phyloP scores from a whole-genome alignment of 257 asterid species.

The Lavandula angustifolia region DNA sequence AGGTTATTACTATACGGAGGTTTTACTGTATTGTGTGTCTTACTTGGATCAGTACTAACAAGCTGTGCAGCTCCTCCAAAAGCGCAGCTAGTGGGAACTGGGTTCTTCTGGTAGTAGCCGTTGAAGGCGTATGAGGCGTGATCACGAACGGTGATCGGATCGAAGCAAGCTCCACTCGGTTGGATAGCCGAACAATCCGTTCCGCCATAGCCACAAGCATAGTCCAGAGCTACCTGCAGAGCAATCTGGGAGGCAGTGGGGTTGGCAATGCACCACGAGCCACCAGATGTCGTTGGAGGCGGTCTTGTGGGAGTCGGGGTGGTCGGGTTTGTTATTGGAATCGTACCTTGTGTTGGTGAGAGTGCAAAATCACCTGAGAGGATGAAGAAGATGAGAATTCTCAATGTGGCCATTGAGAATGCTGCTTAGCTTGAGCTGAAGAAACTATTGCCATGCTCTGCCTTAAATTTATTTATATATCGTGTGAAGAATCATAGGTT shows the following conservation, averaged over 20 bases:
- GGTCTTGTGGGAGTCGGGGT: constrained; percentile 22
- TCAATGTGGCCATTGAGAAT: too few relatives aligned
- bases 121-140: constrained; percentile 96
- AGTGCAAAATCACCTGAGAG: constrained; percentile 55
- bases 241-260: constrained; percentile 69
- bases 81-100: constrained; percentile 79
- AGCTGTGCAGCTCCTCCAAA: constrained; percentile 91
- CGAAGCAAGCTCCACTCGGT: constrained; percentile 61
- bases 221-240: constrained; percentile 90
- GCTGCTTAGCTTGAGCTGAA: constrained; percentile 24
- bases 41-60: constrained; percentile 80
- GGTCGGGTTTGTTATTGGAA: constrained; percentile 42
- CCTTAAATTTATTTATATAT: constrained; percentile 47
- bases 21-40: too few relatives aligned
- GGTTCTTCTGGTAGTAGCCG: constrained; percentile 86
- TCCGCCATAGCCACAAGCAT: constrained; percentile 96
- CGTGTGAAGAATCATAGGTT: constrained; percentile 72
- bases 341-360: constrained; percentile 61
- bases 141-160: constrained; percentile 68
- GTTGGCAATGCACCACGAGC: constrained; percentile 84
- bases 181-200: constrained; percentile 85
- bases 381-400: neutral
- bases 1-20: too few relatives aligned
- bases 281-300: constrained; percentile 45
- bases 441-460: constrained; percentile 38